Base-by-base conservation (phyloP, 2,329 filamentous ascomycete species). In the Teratosphaeria epicoccoides region DNA sequence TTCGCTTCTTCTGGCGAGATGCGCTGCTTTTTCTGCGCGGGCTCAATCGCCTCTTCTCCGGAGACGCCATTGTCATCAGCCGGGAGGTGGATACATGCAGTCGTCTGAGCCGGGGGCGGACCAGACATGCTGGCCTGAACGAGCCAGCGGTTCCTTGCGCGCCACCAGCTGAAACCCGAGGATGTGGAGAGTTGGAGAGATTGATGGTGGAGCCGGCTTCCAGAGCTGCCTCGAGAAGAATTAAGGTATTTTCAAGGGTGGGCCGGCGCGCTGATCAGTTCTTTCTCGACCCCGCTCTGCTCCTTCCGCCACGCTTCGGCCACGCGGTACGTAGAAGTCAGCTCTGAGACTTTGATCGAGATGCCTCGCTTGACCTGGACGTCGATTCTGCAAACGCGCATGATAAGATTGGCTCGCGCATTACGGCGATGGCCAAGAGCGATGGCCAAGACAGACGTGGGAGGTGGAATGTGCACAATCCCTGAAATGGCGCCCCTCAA, bases 1-100 rank as follows among this genome's bases (percentile, higher is more conserved):
- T 26, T 46, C 43, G 2, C 5, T 20, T 52, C 53, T 22, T 53
- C 57, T 4, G 46, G 49, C 22, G 46, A 25, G 11, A 59, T 55
- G 12, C 56, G 57, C 44, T 50, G 25, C 23, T 58, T 58, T 49
- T 61, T 61, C 9, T 29, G 50, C 6, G 51, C 48, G 10, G 57
- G 58, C 48, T 61, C 58, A 47, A 50, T 52, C 43, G 23, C 44
- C 23, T 51, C 50, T 40, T 57, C 52, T 12, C 23, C 22, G 29
- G 50, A 47, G 44, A 24, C 46, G 26, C n/a, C 47, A 25, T 17
- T 28, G 44, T 28, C 44, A 10, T 48, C 46, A 17, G 23, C 43
- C 28, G 24, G 11, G 10, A 4, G 5, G 1, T 45, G 22, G 37
- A 23, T n/a, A n/a, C n/a, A n/a, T n/a, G n/a, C 26, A 46, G 47